Conservation (phyloP, 2,329 filamentous ascomycete genomes). For the Botrytis hyacinthi region DNA sequence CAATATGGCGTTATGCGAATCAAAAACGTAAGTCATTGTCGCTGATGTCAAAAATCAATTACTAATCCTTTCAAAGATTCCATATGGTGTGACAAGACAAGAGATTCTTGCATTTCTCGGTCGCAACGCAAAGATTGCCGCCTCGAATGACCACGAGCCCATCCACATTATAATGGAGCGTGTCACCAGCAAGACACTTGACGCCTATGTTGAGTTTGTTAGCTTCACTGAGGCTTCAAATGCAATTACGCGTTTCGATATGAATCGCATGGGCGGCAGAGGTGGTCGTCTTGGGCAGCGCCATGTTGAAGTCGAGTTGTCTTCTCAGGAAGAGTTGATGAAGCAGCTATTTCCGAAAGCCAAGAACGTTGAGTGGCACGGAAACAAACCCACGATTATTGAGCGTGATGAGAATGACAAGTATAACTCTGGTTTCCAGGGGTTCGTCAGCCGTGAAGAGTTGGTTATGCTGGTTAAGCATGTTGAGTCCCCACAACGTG, state of each 20-base stretch:
- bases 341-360: slow-evolving; percentile 60
- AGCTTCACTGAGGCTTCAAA: slow-evolving; percentile 52
- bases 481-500: slow-evolving; percentile 59
- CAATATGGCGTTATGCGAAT: slow-evolving; percentile 41
- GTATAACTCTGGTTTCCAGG: slow-evolving; percentile 54
- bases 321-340: slow-evolving; percentile 58
- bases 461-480: slow-evolving; percentile 63
- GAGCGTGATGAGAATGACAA: slow-evolving; percentile 40
- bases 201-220: slow-evolving; percentile 59
- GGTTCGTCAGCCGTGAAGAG: slow-evolving; percentile 61
- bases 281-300: slow-evolving; percentile 55
- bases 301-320: slow-evolving; percentile 55
- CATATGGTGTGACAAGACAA: slow-evolving; percentile 51
- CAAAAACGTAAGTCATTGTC: slow-evolving; percentile 39
- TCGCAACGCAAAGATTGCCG: slow-evolving; percentile 54
- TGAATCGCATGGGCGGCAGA: slow-evolving; percentile 41
- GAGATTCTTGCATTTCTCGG: slow-evolving; percentile 60
- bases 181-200: slow-evolving; percentile 60
- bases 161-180: slow-evolving; percentile 65
- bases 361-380: slow-evolving; percentile 55
- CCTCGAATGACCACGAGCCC: slow-evolving; percentile 51
- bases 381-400: slow-evolving; percentile 44
- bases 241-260: slow-evolving; percentile 50
- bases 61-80: slow-evolving; percentile 47
- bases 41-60: background rate